These are phyloP conservation scores for Tricholoma bakamatsutake DNA, from an alignment of 768 basidiomycete genomes.

Conservation along the genomic window DNA sequence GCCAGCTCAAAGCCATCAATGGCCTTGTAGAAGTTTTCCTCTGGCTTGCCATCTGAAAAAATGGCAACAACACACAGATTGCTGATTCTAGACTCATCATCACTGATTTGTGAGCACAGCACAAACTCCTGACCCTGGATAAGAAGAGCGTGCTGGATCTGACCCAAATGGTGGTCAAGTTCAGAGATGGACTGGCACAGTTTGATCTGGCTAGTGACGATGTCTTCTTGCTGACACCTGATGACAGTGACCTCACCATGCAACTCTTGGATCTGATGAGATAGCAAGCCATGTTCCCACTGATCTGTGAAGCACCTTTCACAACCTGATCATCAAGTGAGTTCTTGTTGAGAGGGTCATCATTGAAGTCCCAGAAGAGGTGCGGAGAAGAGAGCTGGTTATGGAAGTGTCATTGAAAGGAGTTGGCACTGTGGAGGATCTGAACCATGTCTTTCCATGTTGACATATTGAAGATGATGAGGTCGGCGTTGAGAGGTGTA, in stretches of 20 bases:
- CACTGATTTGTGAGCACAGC: neutral
- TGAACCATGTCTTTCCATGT: too few relatives aligned
- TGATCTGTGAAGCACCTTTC: neutral
- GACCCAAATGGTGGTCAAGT: neutral
- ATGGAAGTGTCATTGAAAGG: neutral
- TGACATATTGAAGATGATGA: too few relatives aligned
- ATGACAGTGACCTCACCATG: neutral
- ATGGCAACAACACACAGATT: neutral
- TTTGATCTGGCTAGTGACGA: neutral
- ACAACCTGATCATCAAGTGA: neutral
- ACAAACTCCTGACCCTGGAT: neutral
- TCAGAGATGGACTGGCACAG: neutral
- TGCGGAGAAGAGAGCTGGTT: neutral
- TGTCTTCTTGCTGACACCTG: neutral
- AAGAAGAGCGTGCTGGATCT: neutral
- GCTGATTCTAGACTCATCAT: neutral
- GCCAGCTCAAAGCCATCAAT: neutral
- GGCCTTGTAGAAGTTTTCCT: neutral
- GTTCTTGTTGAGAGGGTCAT: neutral
- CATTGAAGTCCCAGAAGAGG: neutral
- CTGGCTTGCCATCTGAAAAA: neutral
- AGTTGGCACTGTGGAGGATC: too few relatives aligned
- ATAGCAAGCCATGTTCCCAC: neutral
- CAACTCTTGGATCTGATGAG: neutral
- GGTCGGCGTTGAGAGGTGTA: neutral